Base-by-base conservation (phyloP, 78 protist genomes). In the Polysphondylium violaceum region DNA sequence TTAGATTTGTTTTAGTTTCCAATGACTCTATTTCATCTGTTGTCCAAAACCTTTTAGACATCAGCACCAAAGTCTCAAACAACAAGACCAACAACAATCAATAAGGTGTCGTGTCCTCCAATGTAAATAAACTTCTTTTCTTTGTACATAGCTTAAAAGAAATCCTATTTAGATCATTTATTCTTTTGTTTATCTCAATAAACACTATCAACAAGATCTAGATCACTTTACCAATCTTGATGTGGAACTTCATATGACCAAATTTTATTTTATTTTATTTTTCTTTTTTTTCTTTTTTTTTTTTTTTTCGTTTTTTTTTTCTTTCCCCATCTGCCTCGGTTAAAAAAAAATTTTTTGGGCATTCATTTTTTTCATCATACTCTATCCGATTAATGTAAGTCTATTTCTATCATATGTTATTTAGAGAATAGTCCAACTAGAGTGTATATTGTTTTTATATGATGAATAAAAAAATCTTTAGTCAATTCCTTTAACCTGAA, bases 401-500 rank as follows among this genome's bases (percentile, higher is more conserved):
- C 14, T 0, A 27, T 64, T 35, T 35, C 0, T 35, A 29, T 61
- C 9, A 11, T 0, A n/a, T n/a, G n/a, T n/a, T n/a, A n/a, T n/a
- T 47, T 47, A 14, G 53, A 14, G 53, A 47, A 14, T 47, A 14
- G 7, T 47, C 11, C 23, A 47, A 47, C 11, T 47, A 11, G 8
- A 21, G 21, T 29, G 5, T 41, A 3, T 40, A 27, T 43, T 31
- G 25, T 25, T 41, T 68, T 68, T 40, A 21, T 14, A 68, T 68
- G 75, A 68, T 68, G 75, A 68, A 19, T 17, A 38, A 68, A n/a
- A 68, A 68, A 68, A 68, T 68, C 75, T 7, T 23, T 41, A 41
- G 75, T 68, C 75, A 68, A 68, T 68, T 68, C 75, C 75, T 68
- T 68, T 68, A 68, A 68, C 75, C 19, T 68, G 75, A 68, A 68